Evolutionary conservation across 345 rosid species (phyloP), one percentile per base, ranked within the genome.

Genomic region (Eucalyptus erythrocorys): DNA sequence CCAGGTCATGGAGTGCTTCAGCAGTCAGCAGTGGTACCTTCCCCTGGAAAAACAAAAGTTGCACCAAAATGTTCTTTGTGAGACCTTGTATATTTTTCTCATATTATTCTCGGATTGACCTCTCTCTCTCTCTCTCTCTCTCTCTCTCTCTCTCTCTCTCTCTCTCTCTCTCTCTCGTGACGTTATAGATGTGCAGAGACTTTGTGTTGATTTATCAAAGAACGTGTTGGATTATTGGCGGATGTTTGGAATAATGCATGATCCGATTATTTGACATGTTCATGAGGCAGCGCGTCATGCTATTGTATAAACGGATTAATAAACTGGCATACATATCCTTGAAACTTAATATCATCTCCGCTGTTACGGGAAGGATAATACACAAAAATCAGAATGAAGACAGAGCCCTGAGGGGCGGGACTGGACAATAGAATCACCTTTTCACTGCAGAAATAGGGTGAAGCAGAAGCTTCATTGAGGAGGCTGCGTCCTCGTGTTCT

Each of bases 1-100:
- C 95, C 89, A 97, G 96, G 91, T 97, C 95, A 85, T 97, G 97
- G 81, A 97, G 86, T 10, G 99, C 98, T 45, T 94, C 93, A n/a
- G 90, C 19, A 5, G 97, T 95, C 90, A 97, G 89, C 61, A 97
- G 55, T 47, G 97, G 91, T 7, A 89, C 95, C 88, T 93, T 93
- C 66, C 94, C 98, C 98, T 96, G 93, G 37, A 89, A 91, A 87
- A 19, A 3, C 32, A 13, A 42, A 68, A 34, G 42, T 68, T 34
- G 43, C 80, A 17, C 80, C 12, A 68, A 16, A 68, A 68, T 68
- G 12, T 68, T 68, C 24, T 32, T 4, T 68, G 24, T 16, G 24
- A 68, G 80, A 68, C 22, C 3, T 68, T 19, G 34, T 8, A 8
- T 32, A 19, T 17, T 16, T 68, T 3, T 68, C 80, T 32, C 80